These are phyloP conservation scores for Zoysia pacifica DNA, from an alignment of 176 grass and related monocot species.

Conservation along the genomic window DNA sequence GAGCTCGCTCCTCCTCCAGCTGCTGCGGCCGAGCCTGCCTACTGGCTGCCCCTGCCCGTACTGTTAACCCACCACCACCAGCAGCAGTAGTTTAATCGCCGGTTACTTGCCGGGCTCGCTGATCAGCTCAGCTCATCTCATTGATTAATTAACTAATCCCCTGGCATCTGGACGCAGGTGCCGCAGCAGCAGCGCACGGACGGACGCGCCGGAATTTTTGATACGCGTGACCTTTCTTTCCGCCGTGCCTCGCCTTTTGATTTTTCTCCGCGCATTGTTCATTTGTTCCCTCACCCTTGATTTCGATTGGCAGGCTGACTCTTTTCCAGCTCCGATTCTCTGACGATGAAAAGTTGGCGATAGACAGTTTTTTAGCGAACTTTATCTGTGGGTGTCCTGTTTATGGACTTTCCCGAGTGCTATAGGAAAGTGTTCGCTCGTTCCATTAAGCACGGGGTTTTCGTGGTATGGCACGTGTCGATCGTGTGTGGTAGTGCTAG, in stretches of 20 bases:
- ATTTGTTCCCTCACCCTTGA: neutral
- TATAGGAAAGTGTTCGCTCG: neutral
- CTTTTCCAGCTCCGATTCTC: neutral
- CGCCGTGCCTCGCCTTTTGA: neutral
- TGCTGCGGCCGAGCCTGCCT: slow-evolving; percentile 11
- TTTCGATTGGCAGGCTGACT: neutral
- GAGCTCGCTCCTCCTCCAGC: too few species aligned
- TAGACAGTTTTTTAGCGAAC: neutral
- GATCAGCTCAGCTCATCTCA: slow-evolving; percentile 28
- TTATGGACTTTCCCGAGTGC: neutral
- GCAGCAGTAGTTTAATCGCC: slow-evolving; percentile 6
- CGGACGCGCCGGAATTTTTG: slow-evolving; percentile 14
- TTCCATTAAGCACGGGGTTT: neutral
- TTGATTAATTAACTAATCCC: slow-evolving; percentile 15
- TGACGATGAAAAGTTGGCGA: neutral
- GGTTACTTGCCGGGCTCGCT: neutral
- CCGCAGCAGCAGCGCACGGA: neutral
- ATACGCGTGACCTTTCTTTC: slow-evolving; percentile 17
- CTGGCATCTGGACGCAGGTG: slow-evolving; percentile 15
- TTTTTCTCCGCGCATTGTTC: neutral
- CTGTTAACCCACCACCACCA: neutral
- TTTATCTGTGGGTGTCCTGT: neutral
- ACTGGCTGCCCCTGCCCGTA: slow-evolving; percentile 29
- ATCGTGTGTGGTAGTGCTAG: neutral
- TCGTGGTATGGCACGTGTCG: neutral